phyloP scores from a whole-genome alignment of 805 yeast genomes.

The Cyberlindnera mycetangii region DNA sequence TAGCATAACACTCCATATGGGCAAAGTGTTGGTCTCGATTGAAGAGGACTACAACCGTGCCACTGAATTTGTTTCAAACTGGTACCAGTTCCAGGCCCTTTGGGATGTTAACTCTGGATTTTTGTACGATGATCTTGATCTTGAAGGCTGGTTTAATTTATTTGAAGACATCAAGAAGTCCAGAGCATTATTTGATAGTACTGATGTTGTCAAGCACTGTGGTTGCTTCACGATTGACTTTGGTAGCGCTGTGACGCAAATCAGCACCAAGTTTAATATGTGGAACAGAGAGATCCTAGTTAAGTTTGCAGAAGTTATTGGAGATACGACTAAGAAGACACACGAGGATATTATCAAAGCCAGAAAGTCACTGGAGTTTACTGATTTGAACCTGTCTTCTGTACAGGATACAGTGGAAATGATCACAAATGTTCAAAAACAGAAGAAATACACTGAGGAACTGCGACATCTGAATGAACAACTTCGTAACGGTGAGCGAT shows the following conservation, averaged over 20 bases:
- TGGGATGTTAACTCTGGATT: constrained; percentile 54
- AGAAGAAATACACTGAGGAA: constrained; percentile 14
- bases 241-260: constrained; percentile 50
- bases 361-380: constrained; percentile 37
- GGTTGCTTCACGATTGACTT: constrained; percentile 46
- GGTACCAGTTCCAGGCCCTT: constrained; percentile 55
- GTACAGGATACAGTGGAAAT: constrained; percentile 36
- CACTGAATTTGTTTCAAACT: constrained; percentile 38
- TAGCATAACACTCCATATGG: constrained; percentile 18
- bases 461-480: constrained; percentile 9
- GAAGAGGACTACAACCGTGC: constrained; percentile 34
- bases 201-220: constrained; percentile 37
- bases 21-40: constrained; percentile 27
- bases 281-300: constrained; percentile 51
- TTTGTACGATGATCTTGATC: constrained; percentile 34
- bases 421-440: constrained; percentile 37
- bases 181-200: constrained; percentile 48
- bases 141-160: constrained; percentile 47
- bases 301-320: constrained; percentile 40
- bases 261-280: constrained; percentile 50
- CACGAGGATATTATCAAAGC: constrained; percentile 32
- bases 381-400: constrained; percentile 35
- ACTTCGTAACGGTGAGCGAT: constrained; percentile 32
- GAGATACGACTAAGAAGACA: constrained; percentile 29
- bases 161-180: constrained; percentile 42